Evolutionary conservation across 768 basidiomycete species (phyloP).

Genomic region (Russula sp.): DNA sequence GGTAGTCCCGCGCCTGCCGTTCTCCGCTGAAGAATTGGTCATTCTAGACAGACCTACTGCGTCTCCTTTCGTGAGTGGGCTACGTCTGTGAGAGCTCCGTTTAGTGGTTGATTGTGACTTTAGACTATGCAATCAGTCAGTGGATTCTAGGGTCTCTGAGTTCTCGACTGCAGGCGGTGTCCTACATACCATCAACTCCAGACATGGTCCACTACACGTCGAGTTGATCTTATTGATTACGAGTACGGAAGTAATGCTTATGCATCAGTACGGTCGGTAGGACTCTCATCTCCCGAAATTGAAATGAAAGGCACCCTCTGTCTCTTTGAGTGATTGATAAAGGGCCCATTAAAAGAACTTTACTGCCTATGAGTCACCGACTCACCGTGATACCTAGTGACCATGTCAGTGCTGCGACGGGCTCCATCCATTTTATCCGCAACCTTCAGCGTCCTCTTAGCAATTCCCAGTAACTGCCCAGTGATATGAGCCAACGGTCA

Average conservation of each 20-base stretch:
- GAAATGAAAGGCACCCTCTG: too few relatives aligned
- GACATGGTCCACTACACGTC: neutral
- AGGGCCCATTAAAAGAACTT: too few relatives aligned
- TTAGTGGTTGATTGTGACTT: neutral
- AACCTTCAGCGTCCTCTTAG: too few relatives aligned
- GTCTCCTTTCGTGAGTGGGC: slow-evolving; percentile 65
- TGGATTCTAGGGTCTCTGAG: slow-evolving; percentile 1
- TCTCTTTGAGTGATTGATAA: too few relatives aligned
- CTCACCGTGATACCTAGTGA: too few relatives aligned
- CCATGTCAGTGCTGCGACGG: too few relatives aligned
- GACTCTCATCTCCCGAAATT: neutral
- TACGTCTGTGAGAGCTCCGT: neutral
- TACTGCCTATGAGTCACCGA: too few relatives aligned
- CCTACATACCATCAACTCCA: neutral
- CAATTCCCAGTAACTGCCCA: too few relatives aligned
- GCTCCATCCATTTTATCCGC: too few relatives aligned
- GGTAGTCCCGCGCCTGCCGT: slow-evolving; percentile 67
- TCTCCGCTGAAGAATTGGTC: slow-evolving; percentile 67
- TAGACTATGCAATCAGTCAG: slow-evolving; percentile 21
- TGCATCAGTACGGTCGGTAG: too few relatives aligned
- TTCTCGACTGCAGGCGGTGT: neutral
- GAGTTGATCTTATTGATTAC: neutral
- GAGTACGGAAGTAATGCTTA: too few relatives aligned
- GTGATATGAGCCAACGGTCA: too few relatives aligned
- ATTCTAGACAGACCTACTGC: slow-evolving; percentile 90